These are phyloP conservation scores for Epithemia pelagica DNA, from an alignment of 108 stramenopile genomes.

Conservation along the genomic window DNA sequence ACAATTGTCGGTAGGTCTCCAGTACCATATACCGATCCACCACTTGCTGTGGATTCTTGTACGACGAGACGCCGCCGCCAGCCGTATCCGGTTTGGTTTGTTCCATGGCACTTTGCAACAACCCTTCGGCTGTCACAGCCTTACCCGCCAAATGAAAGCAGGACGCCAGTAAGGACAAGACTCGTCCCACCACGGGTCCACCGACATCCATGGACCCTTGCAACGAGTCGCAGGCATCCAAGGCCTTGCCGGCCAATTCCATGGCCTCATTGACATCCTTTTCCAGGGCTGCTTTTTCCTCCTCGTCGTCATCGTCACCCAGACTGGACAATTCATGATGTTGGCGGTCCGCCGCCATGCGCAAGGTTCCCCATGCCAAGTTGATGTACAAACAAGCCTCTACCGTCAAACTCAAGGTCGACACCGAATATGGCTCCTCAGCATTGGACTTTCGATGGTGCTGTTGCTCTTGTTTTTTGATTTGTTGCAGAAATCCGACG, in stretches of 20 bases:
- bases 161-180: conserved; percentile 49
- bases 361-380: conserved; percentile 42
- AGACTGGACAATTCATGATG: too few species aligned
- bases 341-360: conserved; percentile 20
- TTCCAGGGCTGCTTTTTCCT: too few species aligned
- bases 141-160: conserved; percentile 66
- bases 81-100: not conserved
- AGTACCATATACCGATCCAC: not conserved
- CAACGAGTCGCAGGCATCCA: conserved; percentile 43
- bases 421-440: not conserved
- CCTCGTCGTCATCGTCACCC: too few species aligned
- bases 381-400: conserved; percentile 25
- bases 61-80: not conserved
- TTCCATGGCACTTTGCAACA: conserved; percentile 71
- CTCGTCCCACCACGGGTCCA: conserved; percentile 33
- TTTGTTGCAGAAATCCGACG: conserved; percentile 1
- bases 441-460: conserved; percentile 1
- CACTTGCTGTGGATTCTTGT: conserved; percentile 1
- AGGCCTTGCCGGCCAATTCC: conserved; percentile 55
- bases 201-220: not conserved
- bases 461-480: conserved; percentile 10
- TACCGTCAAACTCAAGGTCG: conserved; percentile 1
- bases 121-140: conserved; percentile 79
- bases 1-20: conserved; percentile 21
- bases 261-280: conserved; percentile 51